Base-by-base conservation (phyloP, 1,284 basidiomycete species). In the Fomitopsis pinicola region DNA sequence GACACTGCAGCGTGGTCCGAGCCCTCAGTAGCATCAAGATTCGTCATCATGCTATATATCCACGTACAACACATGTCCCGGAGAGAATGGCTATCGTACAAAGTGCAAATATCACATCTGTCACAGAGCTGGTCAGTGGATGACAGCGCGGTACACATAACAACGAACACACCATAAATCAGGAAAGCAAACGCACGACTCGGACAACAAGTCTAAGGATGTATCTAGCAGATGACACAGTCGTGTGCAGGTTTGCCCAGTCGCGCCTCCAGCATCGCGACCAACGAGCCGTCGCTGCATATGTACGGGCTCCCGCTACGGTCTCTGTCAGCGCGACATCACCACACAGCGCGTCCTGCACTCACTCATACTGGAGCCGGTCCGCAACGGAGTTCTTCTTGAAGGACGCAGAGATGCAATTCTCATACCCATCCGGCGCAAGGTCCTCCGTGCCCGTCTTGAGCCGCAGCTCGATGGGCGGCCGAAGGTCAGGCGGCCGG, bases 311-410 rank as follows among this genome's bases (percentile, higher is more conserved):
- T 54, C 35, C 52, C 52, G n/a, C 52, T 54, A 30, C 19, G 30
- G 22, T 17, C 48, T 30, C 42, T 7, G 42, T 45, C 42, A 54
- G 9, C 5, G 17, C 52, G 38, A 3, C n/a, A 22, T 54, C 52
- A 38, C 3, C 8, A 19, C 15, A 44, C n/a, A 54, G 7, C 3
- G n/a, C 7, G 4, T 15, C 8, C 17, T 22, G 35, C 38, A 79
- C 86, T 71, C 63, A 88, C 87, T 80, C 77, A 63, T 84, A 87
- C 35, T 54, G 52, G 15, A 89, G 68, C 55, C 81, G 81, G 1
- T 76, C 71, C 2, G 80, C 81, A 57, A 77, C 71, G 40, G 72
- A 60, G 57, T 73, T 77, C 22, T 82, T 80, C 62, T 82, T 79
- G 19, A 88, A 72, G 0, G 78, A 69, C 2, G 79, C 77, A 3